Evolutionary conservation across 2,329 filamentous ascomycete genomes (phyloP).

Genomic region (Harringtonia lauricola): DNA sequence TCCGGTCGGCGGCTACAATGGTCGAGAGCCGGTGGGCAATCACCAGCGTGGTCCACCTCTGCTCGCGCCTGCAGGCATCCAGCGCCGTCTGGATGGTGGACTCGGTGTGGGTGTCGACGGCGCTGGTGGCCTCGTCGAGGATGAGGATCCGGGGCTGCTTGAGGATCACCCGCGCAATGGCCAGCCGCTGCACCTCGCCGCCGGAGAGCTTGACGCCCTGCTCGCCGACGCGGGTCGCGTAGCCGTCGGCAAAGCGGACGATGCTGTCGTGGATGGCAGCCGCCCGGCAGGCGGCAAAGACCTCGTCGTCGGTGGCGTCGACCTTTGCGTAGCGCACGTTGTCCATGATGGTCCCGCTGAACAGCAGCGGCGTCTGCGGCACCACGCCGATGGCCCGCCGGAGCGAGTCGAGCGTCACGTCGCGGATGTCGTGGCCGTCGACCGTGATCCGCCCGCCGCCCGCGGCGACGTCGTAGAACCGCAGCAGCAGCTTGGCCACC

Average conservation of each 20-base stretch:
- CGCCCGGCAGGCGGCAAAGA: too few relatives aligned
- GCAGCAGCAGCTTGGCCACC: conserved; percentile 76
- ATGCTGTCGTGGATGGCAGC: too few relatives aligned
- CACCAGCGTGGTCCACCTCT: too few relatives aligned
- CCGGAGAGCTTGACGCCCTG: conserved; percentile 51
- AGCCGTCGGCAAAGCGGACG: neutral
- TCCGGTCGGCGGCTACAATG: neutral
- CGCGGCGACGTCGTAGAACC: conserved; percentile 72
- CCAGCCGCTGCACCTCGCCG: conserved; percentile 80
- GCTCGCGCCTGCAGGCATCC: too few relatives aligned
- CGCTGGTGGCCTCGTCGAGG: conserved; percentile 93
- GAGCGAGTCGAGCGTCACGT: conserved; percentile 78
- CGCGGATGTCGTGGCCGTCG: conserved; percentile 73
- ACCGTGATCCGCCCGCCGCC: conserved; percentile 62
- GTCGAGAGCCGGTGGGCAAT: too few relatives aligned
- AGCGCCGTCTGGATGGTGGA: too few relatives aligned
- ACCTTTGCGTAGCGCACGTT: conserved; percentile 12
- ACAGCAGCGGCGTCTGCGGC: conserved; percentile 83
- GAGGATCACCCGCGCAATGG: conserved; percentile 76
- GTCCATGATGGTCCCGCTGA: conserved; percentile 44
- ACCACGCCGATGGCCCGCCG: conserved; percentile 88
- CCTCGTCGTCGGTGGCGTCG: neutral
- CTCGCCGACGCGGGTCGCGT: neutral
- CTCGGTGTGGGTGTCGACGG: conserved; percentile 74
- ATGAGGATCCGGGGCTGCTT: conserved; percentile 78